phyloP scores from a whole-genome alignment of 805 yeast species.

The Maudiozyma saulgeensis region DNA sequence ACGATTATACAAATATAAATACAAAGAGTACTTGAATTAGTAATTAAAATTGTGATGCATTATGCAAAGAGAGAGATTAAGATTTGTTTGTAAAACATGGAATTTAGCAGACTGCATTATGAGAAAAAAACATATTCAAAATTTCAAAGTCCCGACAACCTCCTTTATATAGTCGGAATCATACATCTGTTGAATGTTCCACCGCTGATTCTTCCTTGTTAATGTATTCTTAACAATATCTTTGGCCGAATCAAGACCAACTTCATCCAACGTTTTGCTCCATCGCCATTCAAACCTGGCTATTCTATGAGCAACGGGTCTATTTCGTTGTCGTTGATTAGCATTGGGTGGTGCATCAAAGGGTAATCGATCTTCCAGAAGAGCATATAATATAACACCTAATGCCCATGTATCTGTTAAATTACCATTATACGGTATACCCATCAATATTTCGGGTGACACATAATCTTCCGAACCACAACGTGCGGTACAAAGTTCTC shows the following conservation, averaged over 20 bases:
- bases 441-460: conserved; percentile 87
- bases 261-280: conserved; percentile 40
- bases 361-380: conserved; percentile 81
- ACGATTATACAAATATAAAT: neutral
- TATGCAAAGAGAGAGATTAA: neutral
- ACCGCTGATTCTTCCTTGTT: conserved; percentile 24
- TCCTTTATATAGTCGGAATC: conserved; percentile 16
- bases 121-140: neutral
- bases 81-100: neutral
- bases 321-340: conserved; percentile 26
- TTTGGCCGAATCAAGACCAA: conserved; percentile 11
- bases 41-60: neutral
- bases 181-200: conserved; percentile 20
- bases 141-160: conserved; percentile 1
- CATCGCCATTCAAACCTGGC: conserved; percentile 92
- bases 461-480: conserved; percentile 97
- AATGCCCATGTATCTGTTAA: conserved; percentile 91
- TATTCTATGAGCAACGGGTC: conserved; percentile 69
- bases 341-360: conserved; percentile 74
- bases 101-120: neutral
- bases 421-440: conserved; percentile 83
- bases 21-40: neutral
- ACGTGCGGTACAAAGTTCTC: conserved; percentile 64
- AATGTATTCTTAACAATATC: conserved; percentile 24
- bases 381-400: conserved; percentile 81